These are phyloP conservation scores for Fusarium floridanum DNA, from an alignment of 2,329 filamentous ascomycete species.

Conservation along the genomic window DNA sequence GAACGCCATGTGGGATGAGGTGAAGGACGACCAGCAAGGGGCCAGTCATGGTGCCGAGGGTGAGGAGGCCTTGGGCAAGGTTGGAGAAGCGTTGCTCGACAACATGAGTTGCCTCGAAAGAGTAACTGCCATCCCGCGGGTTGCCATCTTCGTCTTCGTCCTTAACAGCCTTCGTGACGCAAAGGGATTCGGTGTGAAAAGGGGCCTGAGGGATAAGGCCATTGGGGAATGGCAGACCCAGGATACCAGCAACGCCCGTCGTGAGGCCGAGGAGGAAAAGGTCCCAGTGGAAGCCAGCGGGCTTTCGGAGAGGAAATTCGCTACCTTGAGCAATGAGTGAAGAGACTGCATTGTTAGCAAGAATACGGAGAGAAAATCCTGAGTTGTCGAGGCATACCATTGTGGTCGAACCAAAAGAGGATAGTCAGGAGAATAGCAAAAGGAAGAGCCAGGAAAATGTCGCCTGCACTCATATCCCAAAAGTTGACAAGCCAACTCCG, in stretches of 20 bases:
- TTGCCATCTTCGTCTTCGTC: conserved; percentile 66
- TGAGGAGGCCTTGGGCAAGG: conserved; percentile 81
- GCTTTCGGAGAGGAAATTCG: conserved; percentile 84
- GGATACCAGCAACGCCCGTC: conserved; percentile 79
- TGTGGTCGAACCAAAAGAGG: conserved; percentile 91
- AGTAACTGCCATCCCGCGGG: conserved; percentile 67
- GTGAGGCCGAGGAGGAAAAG: conserved; percentile 84
- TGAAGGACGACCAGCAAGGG: conserved; percentile 81
- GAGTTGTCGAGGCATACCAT: conserved; percentile 65
- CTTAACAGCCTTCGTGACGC: conserved; percentile 71
- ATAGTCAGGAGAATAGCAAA: conserved; percentile 87
- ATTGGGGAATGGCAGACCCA: conserved; percentile 85
- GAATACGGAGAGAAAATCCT: not conserved
- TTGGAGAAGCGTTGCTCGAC: conserved; percentile 86
- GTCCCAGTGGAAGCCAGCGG: conserved; percentile 89
- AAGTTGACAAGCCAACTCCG: conserved; percentile 84
- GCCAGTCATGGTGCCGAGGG: conserved; percentile 82
- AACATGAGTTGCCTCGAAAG: conserved; percentile 69
- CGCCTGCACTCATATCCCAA: conserved; percentile 79
- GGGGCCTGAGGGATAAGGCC: conserved; percentile 87
- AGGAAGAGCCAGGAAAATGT: conserved; percentile 87
- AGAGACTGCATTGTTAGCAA: conserved; percentile 64
- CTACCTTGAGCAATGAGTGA: conserved; percentile 86
- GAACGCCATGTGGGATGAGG: conserved; percentile 82
- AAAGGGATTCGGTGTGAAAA: conserved; percentile 84